Conservation (phyloP, 1,139 yeast genomes). For the Debaryomyces sp. region DNA sequence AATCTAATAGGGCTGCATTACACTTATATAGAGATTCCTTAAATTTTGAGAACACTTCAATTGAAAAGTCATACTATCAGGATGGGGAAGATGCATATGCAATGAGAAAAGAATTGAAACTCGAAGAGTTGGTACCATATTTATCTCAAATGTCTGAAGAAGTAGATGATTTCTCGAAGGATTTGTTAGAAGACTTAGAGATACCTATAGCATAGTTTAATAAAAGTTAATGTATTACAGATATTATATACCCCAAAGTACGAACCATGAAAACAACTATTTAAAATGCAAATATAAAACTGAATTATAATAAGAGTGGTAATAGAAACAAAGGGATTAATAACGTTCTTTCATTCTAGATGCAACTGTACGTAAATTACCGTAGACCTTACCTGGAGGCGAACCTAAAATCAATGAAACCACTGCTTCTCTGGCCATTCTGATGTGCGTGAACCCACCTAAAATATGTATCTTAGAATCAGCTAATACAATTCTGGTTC, state of each 20-base stretch:
- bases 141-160: conserved; percentile 47
- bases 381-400: conserved; percentile 98
- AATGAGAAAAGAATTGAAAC: conserved; percentile 69
- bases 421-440: conserved; percentile 97
- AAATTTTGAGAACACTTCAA: conserved; percentile 74
- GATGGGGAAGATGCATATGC: conserved; percentile 99
- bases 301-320: conserved; percentile 1
- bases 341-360: conserved; percentile 96
- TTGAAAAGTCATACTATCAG: conserved; percentile 88
- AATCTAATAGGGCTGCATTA: conserved; percentile 91
- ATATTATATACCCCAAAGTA: conserved; percentile 5
- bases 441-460: conserved; percentile 95
- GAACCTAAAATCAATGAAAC: conserved; percentile 94
- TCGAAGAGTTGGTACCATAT: conserved; percentile 64
- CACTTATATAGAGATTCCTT: conserved; percentile 89
- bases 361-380: conserved; percentile 94
- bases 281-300: conserved; percentile 7
- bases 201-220: conserved; percentile 4
- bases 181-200: conserved; percentile 29
- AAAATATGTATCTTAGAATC: conserved; percentile 94
- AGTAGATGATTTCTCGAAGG: conserved; percentile 55
- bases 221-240: conserved; percentile 6
- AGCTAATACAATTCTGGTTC: conserved; percentile 96
- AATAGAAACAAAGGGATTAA: conserved; percentile 26
- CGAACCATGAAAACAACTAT: conserved; percentile 3